A percentile compares a stretch with the other conserved stretches of the same genome.
Conservation (phyloP, 352 stramenopile genomes). For the Pythium vanterpoolii region DNA sequence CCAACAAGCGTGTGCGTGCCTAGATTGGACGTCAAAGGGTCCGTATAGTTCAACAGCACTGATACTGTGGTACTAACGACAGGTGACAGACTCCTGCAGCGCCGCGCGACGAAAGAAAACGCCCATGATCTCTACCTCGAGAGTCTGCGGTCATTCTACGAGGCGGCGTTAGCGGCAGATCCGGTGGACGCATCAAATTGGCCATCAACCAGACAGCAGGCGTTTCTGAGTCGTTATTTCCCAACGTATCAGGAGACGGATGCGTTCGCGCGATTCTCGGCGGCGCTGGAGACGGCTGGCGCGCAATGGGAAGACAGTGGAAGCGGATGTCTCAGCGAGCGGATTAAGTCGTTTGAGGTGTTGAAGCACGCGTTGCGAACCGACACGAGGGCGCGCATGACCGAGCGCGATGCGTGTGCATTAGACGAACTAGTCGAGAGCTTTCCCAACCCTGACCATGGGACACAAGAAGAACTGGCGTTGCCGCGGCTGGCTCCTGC, state of each 20-base stretch:
- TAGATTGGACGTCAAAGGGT: background rate
- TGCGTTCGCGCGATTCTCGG: slow-evolving; percentile 4
- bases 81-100: slow-evolving; percentile 3
- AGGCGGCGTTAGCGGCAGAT: background rate
- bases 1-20: slow-evolving; percentile 6
- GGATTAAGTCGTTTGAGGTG: slow-evolving; percentile 29
- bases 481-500: slow-evolving; percentile 11
- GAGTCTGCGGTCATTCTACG: slow-evolving; percentile 9
- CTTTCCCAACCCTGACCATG: background rate
- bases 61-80: background rate
- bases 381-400: slow-evolving; percentile 32
- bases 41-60: background rate
- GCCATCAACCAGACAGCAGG: background rate
- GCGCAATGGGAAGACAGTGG: background rate
- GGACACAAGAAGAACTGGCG: slow-evolving; percentile 1
- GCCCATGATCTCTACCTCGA: slow-evolving; percentile 20
- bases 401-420: slow-evolving; percentile 34
- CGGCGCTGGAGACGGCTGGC: background rate
- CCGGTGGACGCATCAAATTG: background rate
- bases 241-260: slow-evolving; percentile 4
- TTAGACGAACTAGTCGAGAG: slow-evolving; percentile 21
- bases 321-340: background rate
- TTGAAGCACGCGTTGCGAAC: slow-evolving; percentile 41
- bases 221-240: slow-evolving; percentile 12
- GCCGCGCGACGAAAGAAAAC: background rate